Evolutionary conservation across 345 rosid genomes (phyloP).

Genomic region (Moricandia arvensis): DNA sequence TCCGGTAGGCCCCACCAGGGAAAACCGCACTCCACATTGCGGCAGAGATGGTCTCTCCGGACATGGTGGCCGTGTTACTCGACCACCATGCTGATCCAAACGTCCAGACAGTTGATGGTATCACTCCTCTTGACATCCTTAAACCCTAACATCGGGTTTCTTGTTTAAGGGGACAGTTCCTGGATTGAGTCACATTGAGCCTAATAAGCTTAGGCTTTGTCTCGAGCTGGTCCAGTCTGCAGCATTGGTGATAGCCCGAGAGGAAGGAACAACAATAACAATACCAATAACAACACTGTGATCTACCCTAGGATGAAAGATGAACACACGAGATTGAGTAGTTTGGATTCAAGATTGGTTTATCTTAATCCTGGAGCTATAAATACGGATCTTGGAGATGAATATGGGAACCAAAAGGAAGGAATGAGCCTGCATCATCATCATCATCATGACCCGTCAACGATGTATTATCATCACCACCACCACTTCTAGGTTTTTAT

Average conservation of each 20-base stretch:
- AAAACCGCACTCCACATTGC: conserved; percentile 94
- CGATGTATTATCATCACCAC: conserved; percentile 40
- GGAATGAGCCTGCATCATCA: conserved; percentile 46
- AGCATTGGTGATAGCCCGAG: conserved; percentile 87
- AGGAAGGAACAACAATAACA: conserved; percentile 67
- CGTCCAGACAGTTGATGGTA: conserved; percentile 80
- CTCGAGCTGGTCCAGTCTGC: conserved; percentile 98
- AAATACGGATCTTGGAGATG: conserved; percentile 50
- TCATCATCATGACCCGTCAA: conserved; percentile 45
- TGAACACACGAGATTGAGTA: conserved; percentile 51
- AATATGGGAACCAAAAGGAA: conserved; percentile 51
- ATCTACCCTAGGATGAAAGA: conserved; percentile 68
- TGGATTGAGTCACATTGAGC: conserved; percentile 86
- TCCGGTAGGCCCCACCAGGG: conserved; percentile 78
- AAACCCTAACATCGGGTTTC: conserved; percentile 93
- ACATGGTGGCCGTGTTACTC: conserved; percentile 92
- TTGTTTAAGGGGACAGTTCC: conserved; percentile 96
- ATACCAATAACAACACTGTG: conserved; percentile 41
- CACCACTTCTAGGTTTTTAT: conserved; percentile 53
- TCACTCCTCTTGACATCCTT: conserved; percentile 86
- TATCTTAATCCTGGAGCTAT: conserved; percentile 84
- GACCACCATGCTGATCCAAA: conserved; percentile 98
- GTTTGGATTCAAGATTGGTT: conserved; percentile 79
- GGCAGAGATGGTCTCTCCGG: conserved; percentile 98
- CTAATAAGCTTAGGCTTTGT: conserved; percentile 92